These are phyloP conservation scores for Erodium chrysanthum DNA, from an alignment of 441 rosid species.

Conservation along the genomic window DNA sequence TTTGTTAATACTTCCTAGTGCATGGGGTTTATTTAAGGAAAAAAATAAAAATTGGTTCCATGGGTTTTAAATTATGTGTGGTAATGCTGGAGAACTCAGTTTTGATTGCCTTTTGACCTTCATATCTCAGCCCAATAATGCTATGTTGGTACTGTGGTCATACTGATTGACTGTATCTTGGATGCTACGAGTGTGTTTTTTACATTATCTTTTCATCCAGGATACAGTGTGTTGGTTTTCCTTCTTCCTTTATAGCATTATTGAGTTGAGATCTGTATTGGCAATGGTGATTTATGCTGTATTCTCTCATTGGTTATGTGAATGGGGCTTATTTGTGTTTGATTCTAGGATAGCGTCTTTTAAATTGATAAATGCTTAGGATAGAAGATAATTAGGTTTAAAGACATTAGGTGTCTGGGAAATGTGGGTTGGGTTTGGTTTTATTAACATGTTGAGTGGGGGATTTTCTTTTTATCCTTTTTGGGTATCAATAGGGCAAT, in stretches of 20 bases:
- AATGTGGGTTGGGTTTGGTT: constrained; percentile 72
- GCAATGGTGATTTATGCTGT: not conserved
- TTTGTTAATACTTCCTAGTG: not conserved
- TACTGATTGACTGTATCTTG: no score
- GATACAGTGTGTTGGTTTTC: no score
- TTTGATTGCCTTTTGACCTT: not conserved
- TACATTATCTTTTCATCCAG: no score
- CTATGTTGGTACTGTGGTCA: not conserved
- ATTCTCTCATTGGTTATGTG: not conserved
- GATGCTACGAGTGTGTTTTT: no score
- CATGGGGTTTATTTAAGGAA: not conserved
- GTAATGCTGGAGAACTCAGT: not conserved
- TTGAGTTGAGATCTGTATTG: constrained; percentile 4
- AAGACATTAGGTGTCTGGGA: constrained; percentile 38
- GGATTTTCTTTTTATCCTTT: constrained; percentile 36
- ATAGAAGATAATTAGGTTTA: constrained; percentile 22
- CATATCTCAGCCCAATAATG: not conserved
- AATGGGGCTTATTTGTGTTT: constrained; percentile 10
- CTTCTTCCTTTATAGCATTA: not conserved
- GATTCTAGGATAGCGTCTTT: not conserved
- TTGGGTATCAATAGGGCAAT: constrained; percentile 79
- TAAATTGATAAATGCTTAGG: constrained; percentile 17
- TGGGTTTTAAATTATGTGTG: constrained; percentile 2
- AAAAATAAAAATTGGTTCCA: not conserved
- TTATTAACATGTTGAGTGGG: constrained; percentile 88